Evolutionary conservation across 345 rosid genomes (phyloP).

Genomic region (Microcos paniculata): DNA sequence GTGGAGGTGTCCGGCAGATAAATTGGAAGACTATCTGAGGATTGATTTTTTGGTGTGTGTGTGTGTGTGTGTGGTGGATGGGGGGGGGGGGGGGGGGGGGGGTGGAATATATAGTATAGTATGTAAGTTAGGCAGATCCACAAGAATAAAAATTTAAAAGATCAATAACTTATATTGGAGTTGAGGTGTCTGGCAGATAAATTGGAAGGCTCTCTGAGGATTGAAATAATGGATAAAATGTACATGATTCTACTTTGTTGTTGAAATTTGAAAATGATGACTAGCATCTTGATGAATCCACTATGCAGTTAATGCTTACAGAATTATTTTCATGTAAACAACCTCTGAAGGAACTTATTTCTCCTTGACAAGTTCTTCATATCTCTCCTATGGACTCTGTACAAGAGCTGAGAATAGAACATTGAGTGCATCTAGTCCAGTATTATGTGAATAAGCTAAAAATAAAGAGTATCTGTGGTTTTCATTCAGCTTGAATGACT

Average conservation of each 20-base stretch:
- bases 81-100: no score
- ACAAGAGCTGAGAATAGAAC: background rate
- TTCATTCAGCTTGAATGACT: background rate
- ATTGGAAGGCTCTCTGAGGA: background rate
- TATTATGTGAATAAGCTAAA: background rate
- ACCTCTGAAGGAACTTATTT: background rate
- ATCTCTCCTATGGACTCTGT: background rate
- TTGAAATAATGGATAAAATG: background rate
- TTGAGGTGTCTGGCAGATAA: background rate
- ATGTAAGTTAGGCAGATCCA: background rate
- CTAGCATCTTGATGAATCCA: background rate
- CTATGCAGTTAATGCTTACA: background rate
- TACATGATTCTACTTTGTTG: background rate
- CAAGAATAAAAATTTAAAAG: background rate
- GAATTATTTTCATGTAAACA: background rate
- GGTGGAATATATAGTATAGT: background rate
- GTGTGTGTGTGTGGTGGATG: no score
- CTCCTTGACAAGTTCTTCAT: background rate
- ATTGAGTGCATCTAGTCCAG: background rate
- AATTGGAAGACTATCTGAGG: background rate
- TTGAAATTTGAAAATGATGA: background rate
- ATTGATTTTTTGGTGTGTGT: no score
- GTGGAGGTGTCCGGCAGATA: background rate
- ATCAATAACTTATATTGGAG: background rate
- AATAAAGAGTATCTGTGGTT: background rate